Base-by-base conservation (phyloP, 2,329 filamentous ascomycete species). In the Uncinocarpus reesii region DNA sequence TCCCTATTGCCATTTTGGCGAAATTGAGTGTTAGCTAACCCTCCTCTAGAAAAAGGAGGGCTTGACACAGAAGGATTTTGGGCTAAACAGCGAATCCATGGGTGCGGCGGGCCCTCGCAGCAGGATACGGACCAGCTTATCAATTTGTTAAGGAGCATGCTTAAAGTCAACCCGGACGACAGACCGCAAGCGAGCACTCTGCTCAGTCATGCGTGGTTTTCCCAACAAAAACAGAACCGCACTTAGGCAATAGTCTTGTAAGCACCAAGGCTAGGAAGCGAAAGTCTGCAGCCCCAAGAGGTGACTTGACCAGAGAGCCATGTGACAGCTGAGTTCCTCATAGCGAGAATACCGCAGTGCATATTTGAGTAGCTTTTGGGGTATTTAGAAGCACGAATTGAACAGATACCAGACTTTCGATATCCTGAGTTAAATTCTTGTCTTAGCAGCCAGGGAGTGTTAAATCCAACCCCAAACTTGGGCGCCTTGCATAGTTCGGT, bases 71-170 rank as follows among this genome's bases (percentile, higher is more conserved):
- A 43, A 23, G 41, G 1, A 15, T 43, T 21, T 16, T 43, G 41
- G 41, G 21, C 28, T 18, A 7, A 34, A 29, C 2, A 24, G 28
- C 41, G 26, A 2, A n/a, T 15, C 23, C 41, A 15, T 32, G 28
- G 16, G 10, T 3, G 7, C 1, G 3, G n/a, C 23, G 26, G 2
- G 6, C 11, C 26, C 4, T n/a, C 41, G 8, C 7, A 15, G 15
- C 4, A 34, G 11, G 41, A 34, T 34, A 23, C 41, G 18, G 41
- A 34, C 16, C 41, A 21, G 11, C 16, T 43, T 8, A n/a, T 34
- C 34, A 29, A 43, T 35, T 23, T 43, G 41, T 43, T 43, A n/a
- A 34, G 41, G 13, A 35, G 41, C 24, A 43, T 43, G 41, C 41
- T 43, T n/a, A 43, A 21, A 16, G 13, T 34, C 3, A 4, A 43